These are phyloP conservation scores for Gypsophila paniculata DNA, from an alignment of 179 eudicot species.

Conservation along the genomic window DNA sequence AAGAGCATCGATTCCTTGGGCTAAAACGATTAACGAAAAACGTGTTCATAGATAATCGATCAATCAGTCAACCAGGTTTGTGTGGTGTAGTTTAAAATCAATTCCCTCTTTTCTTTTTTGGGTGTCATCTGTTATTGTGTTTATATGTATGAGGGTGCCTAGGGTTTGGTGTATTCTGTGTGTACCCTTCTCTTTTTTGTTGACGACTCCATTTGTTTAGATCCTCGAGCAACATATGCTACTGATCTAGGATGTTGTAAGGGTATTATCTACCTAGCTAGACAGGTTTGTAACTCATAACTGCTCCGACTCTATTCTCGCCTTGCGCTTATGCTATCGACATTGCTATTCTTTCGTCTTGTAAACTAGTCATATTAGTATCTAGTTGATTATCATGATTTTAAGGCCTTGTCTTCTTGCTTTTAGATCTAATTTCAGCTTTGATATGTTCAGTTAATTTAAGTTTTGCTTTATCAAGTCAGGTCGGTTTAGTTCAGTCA, in stretches of 20 bases:
- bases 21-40: conserved; percentile 24
- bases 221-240: conserved; percentile 32
- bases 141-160: conserved; percentile 43
- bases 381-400: too few species aligned
- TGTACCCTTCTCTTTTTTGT: conserved; percentile 30
- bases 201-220: conserved; percentile 27
- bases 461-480: too few species aligned
- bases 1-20: conserved; percentile 64
- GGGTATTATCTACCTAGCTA: conserved; percentile 32
- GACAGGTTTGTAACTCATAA: conserved; percentile 54
- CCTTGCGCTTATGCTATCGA: conserved; percentile 15
- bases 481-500: too few species aligned
- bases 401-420: too few species aligned
- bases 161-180: conserved; percentile 47
- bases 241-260: conserved; percentile 40
- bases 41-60: conserved; percentile 29
- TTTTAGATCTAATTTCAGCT: too few species aligned
- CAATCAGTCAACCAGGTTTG: conserved; percentile 34
- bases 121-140: conserved; percentile 19
- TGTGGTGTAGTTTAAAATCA: conserved; percentile 49
- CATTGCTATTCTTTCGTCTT: conserved; percentile 18
- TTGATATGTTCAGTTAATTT: too few species aligned
- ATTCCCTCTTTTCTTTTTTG: conserved; percentile 3
- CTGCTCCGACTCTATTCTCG: conserved; percentile 28
- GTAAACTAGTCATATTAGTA: not conserved